Evolutionary conservation across 75 land plant species (phyloP).

Genomic region (Sequoia sempervirens): DNA sequence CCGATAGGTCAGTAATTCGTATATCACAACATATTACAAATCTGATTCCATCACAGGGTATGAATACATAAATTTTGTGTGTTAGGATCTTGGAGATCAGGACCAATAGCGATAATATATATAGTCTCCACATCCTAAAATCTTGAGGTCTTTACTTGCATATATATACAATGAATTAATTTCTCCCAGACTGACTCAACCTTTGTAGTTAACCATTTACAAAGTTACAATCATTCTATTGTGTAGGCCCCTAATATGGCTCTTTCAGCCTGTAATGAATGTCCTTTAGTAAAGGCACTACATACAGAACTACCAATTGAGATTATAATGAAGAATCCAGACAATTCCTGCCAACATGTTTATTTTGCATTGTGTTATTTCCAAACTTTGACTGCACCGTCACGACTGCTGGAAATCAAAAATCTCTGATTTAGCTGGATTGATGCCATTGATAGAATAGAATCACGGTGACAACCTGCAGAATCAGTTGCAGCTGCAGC

Average conservation of each 20-base stretch:
- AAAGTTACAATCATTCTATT: not conserved
- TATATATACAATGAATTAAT: not conserved
- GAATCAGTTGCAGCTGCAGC: constrained; percentile 89
- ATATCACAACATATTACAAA: not conserved
- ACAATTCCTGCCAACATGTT: not conserved
- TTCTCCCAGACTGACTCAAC: not conserved
- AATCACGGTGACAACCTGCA: constrained; percentile 92
- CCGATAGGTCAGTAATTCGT: not conserved
- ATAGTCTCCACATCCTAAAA: not conserved
- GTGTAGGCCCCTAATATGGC: not conserved
- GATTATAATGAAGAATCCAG: not conserved
- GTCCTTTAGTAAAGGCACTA: not conserved
- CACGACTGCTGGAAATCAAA: constrained; percentile 90
- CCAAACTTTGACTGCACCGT: constrained; percentile 98
- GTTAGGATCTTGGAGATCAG: not conserved
- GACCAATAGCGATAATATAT: not conserved
- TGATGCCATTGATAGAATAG: constrained; percentile 73
- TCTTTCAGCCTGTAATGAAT: constrained; percentile 3
- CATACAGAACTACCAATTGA: not conserved
- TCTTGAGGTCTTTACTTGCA: not conserved
- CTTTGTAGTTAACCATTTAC: not conserved
- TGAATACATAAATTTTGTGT: not conserved
- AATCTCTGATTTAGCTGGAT: constrained; percentile 75
- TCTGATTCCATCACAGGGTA: not conserved
- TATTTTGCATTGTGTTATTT: constrained; percentile 31